These are phyloP conservation scores for Flaveria sonorensis DNA, from an alignment of 129 eudicot species.

Conservation along the genomic window DNA sequence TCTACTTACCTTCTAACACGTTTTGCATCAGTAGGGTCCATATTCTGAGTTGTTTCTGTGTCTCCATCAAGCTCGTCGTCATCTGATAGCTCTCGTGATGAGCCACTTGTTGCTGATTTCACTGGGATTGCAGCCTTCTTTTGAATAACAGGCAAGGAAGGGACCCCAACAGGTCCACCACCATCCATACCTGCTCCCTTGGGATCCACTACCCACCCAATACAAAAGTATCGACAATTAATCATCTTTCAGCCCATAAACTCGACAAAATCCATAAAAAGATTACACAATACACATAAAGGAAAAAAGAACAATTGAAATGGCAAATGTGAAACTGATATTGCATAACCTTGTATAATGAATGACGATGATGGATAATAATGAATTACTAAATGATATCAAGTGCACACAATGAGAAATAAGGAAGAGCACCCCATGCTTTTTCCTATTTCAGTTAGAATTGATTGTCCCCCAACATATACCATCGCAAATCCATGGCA, in stretches of 20 bases:
- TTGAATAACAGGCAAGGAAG: constrained; percentile 65
- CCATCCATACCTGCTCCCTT: constrained; percentile 62
- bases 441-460: constrained; percentile 13
- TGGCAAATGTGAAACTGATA: background rate
- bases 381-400: background rate
- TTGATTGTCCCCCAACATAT: background rate
- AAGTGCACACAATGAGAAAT: constrained; percentile 1
- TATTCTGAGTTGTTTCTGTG: constrained; percentile 63
- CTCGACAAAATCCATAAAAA: background rate
- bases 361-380: constrained; percentile 10
- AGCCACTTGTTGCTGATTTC: constrained; percentile 88
- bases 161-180: constrained; percentile 55
- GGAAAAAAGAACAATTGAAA: background rate
- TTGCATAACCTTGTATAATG: constrained; percentile 4
- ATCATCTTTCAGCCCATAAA: constrained; percentile 10
- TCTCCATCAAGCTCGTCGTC: constrained; percentile 94
- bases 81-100: constrained; percentile 89
- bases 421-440: constrained; percentile 4
- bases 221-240: constrained; percentile 16
- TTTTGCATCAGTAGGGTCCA: constrained; percentile 88
- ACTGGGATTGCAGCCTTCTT: constrained; percentile 70
- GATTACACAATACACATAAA: background rate
- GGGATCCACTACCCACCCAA: constrained; percentile 38
- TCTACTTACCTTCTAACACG: constrained; percentile 84
- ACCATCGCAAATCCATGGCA: constrained; percentile 3